Base-by-base conservation (phyloP, 768 basidiomycete genomes). In the Lentinula boryana region DNA sequence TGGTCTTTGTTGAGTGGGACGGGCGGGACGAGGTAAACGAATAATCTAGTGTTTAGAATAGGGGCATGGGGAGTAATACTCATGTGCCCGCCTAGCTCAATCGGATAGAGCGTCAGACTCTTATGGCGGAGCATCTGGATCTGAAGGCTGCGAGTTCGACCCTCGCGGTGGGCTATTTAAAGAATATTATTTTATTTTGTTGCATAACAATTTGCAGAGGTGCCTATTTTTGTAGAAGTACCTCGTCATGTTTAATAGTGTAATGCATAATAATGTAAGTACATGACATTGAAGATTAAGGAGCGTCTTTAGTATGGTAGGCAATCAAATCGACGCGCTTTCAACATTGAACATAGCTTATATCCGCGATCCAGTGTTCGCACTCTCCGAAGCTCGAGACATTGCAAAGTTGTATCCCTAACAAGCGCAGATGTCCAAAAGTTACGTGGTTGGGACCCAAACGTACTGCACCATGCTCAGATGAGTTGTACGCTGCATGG, bases 81-180 rank as follows among this genome's bases (percentile, higher is more conserved):
- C n/a, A n/a, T n/a, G n/a, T n/a, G 80, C 80, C 81, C 77, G 80
- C 79, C 81, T 82, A 81, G 81, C 81, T 82, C 81, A 82, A 82
- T 82, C 78, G 81, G 81, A 77, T 80, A 82, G 81, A 82, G 81
- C 81, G 81, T 82, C 80, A 81, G 80, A 82, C 81, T 83, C 73
- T 80, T 80, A 81, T 7, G 41, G 16, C 16, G n/a, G 15, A 16
- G 13, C n/a, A 43, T 27, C 0, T 4, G n/a, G n/a, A 87, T 87
- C 86, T 87, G 84, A 87, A 87, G 86, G 86, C 83, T 87, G 86
- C 86, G 86, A 85, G 86, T 87, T 87, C 86, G 86, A 87, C 80
- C 85, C 86, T 85, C 86, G 86, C 86, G 86, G 84, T 86, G 85
- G 86, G 85, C 85, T 86, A 83, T 40, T 15, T 41, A 10, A 23